Base-by-base conservation (phyloP, 352 stramenopile genomes). In the Saprolegnia parasitica region DNA sequence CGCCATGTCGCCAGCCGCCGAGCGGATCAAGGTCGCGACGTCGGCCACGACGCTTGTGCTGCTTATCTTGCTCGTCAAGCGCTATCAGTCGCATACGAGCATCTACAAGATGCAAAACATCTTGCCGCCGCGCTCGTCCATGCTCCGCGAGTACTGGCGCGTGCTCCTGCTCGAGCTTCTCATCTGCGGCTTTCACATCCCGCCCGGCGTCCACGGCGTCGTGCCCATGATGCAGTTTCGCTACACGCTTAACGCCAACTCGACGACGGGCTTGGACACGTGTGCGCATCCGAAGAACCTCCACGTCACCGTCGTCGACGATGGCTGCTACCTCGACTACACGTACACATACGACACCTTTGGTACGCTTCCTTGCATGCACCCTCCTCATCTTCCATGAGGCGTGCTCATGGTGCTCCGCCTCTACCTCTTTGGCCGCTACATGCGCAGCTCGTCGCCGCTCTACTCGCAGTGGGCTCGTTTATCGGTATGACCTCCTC, bases 381-480 rank as follows among this genome's bases (percentile, higher is more conserved):
- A n/a, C n/a, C n/a, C n/a, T n/a, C n/a, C n/a, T n/a, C n/a, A n/a
- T n/a, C n/a, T n/a, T n/a, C n/a, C n/a, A n/a, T n/a, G n/a, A 86
- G 81, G 81, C 16, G 81, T 91, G 26, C 86, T 91, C 40, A 90
- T 91, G 83, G 73, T 79, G 26, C 55, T 78, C 11, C 77, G 83
- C 0, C 40, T 91, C 35, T 91, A 91, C 62, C 74, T 91, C 32
- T 73, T 91, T 45, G 81, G 72, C 6, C 75, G 83, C 0, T 91
- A 88, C 73, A 75, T 90, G 63, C 83, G 83, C 42, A 91, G 83
- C 47, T 79, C 79, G 8, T 91, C 83, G 47, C 73, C 78, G 11
- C 52, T 91, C 18, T 87, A 91, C 75, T 91, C 83, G 16, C 83
- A 87, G 42, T 91, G 83, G 83, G 83, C 88, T 46, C 81, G 16